Evolutionary conservation across 2,329 filamentous ascomycete genomes (phyloP).

Genomic region (Phoma sp.): DNA sequence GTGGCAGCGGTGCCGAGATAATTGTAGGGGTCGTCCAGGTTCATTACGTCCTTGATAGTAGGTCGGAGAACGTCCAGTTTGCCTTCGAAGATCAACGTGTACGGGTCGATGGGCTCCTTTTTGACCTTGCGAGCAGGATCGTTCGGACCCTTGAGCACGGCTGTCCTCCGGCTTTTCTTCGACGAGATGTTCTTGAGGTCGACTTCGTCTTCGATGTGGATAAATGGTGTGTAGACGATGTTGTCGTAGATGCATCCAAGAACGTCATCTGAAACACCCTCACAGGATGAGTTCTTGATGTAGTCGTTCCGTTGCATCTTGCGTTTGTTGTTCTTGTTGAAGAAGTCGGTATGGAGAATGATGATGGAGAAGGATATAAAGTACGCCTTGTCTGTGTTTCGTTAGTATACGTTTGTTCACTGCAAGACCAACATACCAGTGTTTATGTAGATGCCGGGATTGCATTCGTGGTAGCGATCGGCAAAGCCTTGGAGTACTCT

Average conservation of each 20-base stretch:
- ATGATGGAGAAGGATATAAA: slow-evolving; percentile 97
- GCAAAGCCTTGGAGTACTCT: slow-evolving; percentile 92
- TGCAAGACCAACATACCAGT: slow-evolving; percentile 60
- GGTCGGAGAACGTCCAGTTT: slow-evolving; percentile 85
- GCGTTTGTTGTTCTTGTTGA: slow-evolving; percentile 99
- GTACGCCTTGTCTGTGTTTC: slow-evolving; percentile 80
- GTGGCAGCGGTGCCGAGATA: slow-evolving; percentile 80
- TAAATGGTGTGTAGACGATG: slow-evolving; percentile 97
- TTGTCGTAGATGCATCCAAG: slow-evolving; percentile 98
- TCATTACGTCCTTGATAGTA: slow-evolving; percentile 89
- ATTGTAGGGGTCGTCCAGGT: slow-evolving; percentile 88
- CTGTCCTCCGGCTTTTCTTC: slow-evolving; percentile 73
- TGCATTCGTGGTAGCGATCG: slow-evolving; percentile 97
- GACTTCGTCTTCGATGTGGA: slow-evolving; percentile 92
- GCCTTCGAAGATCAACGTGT: slow-evolving; percentile 89
- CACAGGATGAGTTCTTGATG: slow-evolving; percentile 89
- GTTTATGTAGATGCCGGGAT: slow-evolving; percentile 90
- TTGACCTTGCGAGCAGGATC: slow-evolving; percentile 70
- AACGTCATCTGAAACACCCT: slow-evolving; percentile 92
- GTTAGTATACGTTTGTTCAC: slow-evolving; percentile 25
- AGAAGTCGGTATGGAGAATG: slow-evolving; percentile 97
- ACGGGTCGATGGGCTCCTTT: slow-evolving; percentile 92
- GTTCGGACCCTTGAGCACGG: slow-evolving; percentile 62
- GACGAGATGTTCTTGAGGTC: slow-evolving; percentile 77
- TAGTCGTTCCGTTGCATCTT: slow-evolving; percentile 99